phyloP scores from a whole-genome alignment of 2,329 filamentous ascomycete species.

The Penicillium frequentans region DNA sequence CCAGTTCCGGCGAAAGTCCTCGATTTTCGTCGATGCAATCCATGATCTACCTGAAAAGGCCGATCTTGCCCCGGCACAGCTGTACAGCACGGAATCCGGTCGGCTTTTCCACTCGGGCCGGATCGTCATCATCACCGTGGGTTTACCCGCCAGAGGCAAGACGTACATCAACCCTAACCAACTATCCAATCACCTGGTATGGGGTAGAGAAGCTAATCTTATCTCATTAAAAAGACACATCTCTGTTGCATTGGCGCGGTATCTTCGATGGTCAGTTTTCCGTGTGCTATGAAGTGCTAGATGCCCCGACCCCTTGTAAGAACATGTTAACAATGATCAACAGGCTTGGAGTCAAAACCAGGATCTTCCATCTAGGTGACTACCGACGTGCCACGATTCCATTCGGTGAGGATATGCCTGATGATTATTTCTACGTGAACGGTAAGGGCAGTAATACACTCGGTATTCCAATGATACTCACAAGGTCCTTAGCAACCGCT shows the following conservation, averaged over 20 bases:
- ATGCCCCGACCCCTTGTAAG: not conserved
- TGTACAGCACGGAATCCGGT: slow-evolving; percentile 98
- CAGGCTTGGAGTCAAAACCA: slow-evolving; percentile 94
- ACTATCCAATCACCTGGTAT: not conserved
- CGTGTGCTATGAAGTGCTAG: not conserved
- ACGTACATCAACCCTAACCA: slow-evolving; percentile 61
- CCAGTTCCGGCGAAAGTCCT: slow-evolving; percentile 86
- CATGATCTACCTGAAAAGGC: slow-evolving; percentile 84
- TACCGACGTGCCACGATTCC: slow-evolving; percentile 91
- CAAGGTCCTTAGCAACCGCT: slow-evolving; percentile 61
- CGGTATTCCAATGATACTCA: slow-evolving; percentile 15
- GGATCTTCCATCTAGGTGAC: slow-evolving; percentile 95
- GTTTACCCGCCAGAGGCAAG: slow-evolving; percentile 90
- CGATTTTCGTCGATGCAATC: slow-evolving; percentile 95
- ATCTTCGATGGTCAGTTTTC: slow-evolving; percentile 73
- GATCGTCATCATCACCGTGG: slow-evolving; percentile 96
- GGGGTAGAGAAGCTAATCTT: not conserved
- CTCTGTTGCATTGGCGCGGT: slow-evolving; percentile 90
- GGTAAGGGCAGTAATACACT: slow-evolving; percentile 42
- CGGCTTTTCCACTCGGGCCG: slow-evolving; percentile 94
- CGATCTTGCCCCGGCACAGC: slow-evolving; percentile 87
- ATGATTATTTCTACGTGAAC: slow-evolving; percentile 97
- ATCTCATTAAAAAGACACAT: slow-evolving; percentile 65
- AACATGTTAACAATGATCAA: slow-evolving; percentile 8
- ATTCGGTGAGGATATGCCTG: slow-evolving; percentile 78